Conservation (phyloP, 106 monocot species). For the Iris macrosiphon region DNA sequence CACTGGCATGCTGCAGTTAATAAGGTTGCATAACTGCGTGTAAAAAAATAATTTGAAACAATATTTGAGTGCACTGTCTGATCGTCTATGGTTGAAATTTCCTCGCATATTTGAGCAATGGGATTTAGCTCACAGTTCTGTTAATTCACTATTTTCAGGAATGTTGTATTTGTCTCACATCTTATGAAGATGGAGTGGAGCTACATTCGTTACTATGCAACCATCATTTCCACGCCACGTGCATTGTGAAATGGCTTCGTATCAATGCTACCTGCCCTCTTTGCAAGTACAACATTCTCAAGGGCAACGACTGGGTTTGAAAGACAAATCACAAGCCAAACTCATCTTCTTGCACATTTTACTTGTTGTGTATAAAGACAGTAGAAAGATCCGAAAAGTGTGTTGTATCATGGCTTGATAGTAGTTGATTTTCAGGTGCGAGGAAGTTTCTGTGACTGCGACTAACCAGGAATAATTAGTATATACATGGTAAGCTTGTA, state of each 20-base stretch:
- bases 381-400: too few species aligned
- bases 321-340: too few species aligned
- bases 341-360: too few species aligned
- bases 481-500: too few species aligned
- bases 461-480: too few species aligned
- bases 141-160: constrained; percentile 14
- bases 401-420: too few species aligned
- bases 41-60: neutral
- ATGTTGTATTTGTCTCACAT: constrained; percentile 31
- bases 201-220: constrained; percentile 23
- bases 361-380: too few species aligned
- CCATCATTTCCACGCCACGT: constrained; percentile 31
- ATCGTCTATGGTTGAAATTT: neutral
- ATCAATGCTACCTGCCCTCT: constrained; percentile 35
- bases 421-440: too few species aligned
- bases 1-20: neutral
- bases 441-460: too few species aligned
- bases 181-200: constrained; percentile 30
- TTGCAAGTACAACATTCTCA: constrained; percentile 33
- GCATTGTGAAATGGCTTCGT: constrained; percentile 27
- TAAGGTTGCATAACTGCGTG: neutral
- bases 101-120: too few species aligned
- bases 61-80: neutral
- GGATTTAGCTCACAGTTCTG: too few species aligned
- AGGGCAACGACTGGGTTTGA: constrained; percentile 16